phyloP scores from a whole-genome alignment of 345 rosid genomes.

The Viola odorata region DNA sequence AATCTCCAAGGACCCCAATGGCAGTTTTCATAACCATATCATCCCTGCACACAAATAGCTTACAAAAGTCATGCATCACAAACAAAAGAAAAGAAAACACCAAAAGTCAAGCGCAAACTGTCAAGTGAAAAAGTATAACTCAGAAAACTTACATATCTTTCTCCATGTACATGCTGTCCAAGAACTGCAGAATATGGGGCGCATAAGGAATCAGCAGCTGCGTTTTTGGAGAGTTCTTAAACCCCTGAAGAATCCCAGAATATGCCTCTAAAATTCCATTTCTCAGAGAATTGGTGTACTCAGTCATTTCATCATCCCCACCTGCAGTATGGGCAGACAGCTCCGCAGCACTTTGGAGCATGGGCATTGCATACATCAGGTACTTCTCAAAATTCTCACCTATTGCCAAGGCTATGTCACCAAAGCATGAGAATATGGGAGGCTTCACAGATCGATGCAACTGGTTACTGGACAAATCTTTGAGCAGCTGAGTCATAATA shows the following conservation, averaged over 20 bases:
- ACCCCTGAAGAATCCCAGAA: conserved; percentile 76
- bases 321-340: conserved; percentile 53
- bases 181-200: conserved; percentile 63
- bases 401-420: conserved; percentile 69
- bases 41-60: conserved; percentile 39
- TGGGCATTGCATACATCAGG: conserved; percentile 63
- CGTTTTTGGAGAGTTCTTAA: conserved; percentile 63
- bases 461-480: conserved; percentile 74
- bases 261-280: conserved; percentile 73
- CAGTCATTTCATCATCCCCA: conserved; percentile 68
- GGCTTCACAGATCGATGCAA: conserved; percentile 75
- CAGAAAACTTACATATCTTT: conserved; percentile 59
- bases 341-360: conserved; percentile 74
- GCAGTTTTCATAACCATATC: conserved; percentile 77
- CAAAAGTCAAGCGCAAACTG: not conserved
- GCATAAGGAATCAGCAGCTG: conserved; percentile 68
- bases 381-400: conserved; percentile 73
- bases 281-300: conserved; percentile 64
- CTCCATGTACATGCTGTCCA: conserved; percentile 73
- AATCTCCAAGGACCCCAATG: conserved; percentile 71
- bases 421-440: conserved; percentile 68
- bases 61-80: conserved; percentile 9
- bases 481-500: conserved; percentile 74
- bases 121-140: not conserved
- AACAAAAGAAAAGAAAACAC: not conserved